phyloP scores from a whole-genome alignment of 1,139 yeast genomes.

The Scheffersomyces titani region DNA sequence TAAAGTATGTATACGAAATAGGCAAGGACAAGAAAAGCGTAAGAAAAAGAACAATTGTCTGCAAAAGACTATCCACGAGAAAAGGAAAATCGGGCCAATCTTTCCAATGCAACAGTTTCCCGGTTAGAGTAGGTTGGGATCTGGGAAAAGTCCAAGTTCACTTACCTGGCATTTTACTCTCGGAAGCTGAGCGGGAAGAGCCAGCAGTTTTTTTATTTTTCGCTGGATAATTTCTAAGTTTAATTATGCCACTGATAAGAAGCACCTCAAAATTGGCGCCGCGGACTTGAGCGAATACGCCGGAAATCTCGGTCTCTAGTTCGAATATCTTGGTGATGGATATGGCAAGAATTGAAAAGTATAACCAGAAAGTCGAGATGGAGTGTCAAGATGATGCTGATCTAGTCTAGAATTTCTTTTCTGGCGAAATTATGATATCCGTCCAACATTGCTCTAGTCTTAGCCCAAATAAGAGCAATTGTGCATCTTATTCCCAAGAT shows the following conservation, averaged over 20 bases:
- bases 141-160: not conserved
- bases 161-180: not conserved
- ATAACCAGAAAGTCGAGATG: too few relatives aligned
- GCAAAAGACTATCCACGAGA: not conserved
- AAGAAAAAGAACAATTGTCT: not conserved
- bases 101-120: not conserved
- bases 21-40: not conserved
- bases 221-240: not conserved
- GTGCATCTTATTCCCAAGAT: too few relatives aligned
- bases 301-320: not conserved
- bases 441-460: too few relatives aligned
- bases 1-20: not conserved
- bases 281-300: not conserved
- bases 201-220: too few relatives aligned
- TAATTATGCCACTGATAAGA: not conserved
- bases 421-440: too few relatives aligned
- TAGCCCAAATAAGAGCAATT: too few relatives aligned
- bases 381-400: too few relatives aligned
- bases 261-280: not conserved
- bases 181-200: not conserved
- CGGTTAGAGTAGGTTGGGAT: not conserved
- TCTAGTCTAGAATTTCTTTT: too few relatives aligned
- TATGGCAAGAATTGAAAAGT: not conserved
- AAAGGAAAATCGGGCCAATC: not conserved
- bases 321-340: not conserved